Base-by-base conservation (phyloP, 2,329 filamentous ascomycete species). In the Diaporthe destruens region DNA sequence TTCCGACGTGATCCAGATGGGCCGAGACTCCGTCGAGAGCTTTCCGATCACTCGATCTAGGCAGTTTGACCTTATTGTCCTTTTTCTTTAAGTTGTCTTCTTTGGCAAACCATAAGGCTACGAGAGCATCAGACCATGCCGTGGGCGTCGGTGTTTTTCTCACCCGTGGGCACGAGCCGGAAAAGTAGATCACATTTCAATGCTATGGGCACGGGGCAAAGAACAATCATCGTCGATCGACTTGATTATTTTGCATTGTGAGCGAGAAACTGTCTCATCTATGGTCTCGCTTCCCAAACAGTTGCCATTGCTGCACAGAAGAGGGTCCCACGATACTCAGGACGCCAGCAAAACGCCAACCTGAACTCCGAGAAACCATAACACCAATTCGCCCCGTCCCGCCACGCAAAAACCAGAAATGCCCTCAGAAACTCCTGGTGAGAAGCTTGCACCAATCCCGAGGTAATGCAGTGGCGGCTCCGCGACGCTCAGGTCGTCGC, bases 401-500 rank as follows among this genome's bases (percentile, higher is more conserved):
- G 20, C 61, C 61, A 23, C 44, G 32, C 11, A 56, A 5, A 56
- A 51, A 32, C n/a, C n/a, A 25, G 20, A 20, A 25, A 39, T 53
- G 25, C n/a, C 44, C 29, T 18, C 44, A 53, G 14, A 51, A 66
- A 51, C 47, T 53, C 47, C 47, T 39, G n/a, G n/a, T 39, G 47
- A 66, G 32, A 65, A 36, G 44, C 20, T 32, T 18, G 51, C 44
- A 25, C 44, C 12, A 65, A 32, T 51, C 44, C 61, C 44, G 44
- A 36, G 11, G 23, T 9, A 29, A 42, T 6, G n/a, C 12, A 53
- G 44, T 51, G 39, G 36, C 57, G 57, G 53, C 29, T 34, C 20
- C 6, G 18, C 54, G 57, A 32, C 54, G 57, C 57, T 61, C 57
- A 61, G 56, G 57, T 61, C 57, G 44, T 44, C 16, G 11, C n/a